Percentiles rank a stretch among this genome's conserved stretches.
phyloP scores from a whole-genome alignment of 176 grass and related monocot genomes.

The Rhynchospora pubera region DNA sequence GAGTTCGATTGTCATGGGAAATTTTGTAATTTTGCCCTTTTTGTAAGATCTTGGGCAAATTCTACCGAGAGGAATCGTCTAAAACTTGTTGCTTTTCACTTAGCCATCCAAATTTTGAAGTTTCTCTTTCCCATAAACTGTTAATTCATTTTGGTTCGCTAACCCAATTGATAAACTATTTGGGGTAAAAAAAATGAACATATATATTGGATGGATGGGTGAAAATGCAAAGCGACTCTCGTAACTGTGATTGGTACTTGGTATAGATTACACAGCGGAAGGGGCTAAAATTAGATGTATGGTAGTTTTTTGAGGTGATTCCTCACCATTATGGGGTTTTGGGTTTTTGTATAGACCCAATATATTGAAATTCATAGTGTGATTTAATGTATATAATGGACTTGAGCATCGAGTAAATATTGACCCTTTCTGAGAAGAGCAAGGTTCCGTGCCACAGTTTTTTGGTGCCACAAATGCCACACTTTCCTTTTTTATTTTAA shows the following conservation, averaged over 20 bases:
- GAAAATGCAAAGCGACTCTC: neutral
- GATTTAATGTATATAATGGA: neutral
- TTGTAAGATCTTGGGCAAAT: neutral
- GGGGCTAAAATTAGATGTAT: constrained; percentile 30
- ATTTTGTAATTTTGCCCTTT: neutral
- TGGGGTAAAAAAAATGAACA: neutral
- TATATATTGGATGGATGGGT: neutral
- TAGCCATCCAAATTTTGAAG: neutral
- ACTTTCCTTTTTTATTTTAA: too few species aligned
- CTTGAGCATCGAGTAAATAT: neutral
- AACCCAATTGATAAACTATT: neutral
- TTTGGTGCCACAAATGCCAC: too few species aligned
- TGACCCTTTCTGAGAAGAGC: neutral
- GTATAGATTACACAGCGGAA: constrained; percentile 17
- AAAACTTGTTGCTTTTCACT: constrained; percentile 4
- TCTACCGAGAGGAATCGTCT: neutral
- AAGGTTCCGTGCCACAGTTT: too few species aligned
- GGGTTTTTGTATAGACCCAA: neutral
- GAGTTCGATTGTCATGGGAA: neutral
- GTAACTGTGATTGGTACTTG: neutral
- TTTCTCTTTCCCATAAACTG: neutral
- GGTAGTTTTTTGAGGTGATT: constrained; percentile 6
- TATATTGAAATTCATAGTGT: neutral
- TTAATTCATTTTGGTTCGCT: neutral
- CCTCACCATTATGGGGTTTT: constrained; percentile 39